Evolutionary conservation across 2,329 filamentous ascomycete species (phyloP), one percentile per base, ranked within the genome.

Genomic region (Fusarium dlaminii): DNA sequence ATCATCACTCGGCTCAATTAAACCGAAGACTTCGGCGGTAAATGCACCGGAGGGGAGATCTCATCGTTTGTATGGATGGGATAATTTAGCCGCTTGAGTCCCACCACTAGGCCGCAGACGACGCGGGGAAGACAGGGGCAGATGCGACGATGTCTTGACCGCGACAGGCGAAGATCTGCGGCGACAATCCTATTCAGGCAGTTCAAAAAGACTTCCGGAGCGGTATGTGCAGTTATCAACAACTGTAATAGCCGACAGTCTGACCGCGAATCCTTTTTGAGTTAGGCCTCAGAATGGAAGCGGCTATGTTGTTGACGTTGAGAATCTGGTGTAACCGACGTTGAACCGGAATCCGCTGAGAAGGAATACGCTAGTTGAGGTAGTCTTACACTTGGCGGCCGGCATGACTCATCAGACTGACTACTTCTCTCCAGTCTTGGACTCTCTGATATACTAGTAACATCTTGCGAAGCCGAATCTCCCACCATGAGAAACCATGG

Each of bases 71-170:
- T 55, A 39, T 65, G 45, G 60, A 70, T 49, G 55, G 45, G 43
- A 55, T 46, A 60, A 73, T 70, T 60, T 56, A 59, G 39, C 70
- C 70, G 67, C n/a, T 1, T 7, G 14, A 36, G 20, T 34, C 24
- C 30, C 18, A 56, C 48, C 13, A 29, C 45, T 42, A 30, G 18
- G 29, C 18, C 14, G 34, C 20, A n/a, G 5, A 14, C n/a, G 40
- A 57, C 66, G 66, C 66, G 66, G 66, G 66, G 66, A 69, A 69
- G 45, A 46, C 66, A 57, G 36, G 66, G 66, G 14, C 20, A 11
- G 24, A 56, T 7, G 10, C 18, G 18, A 32, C n/a, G 30, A 68
- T 55, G 14, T 29, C 20, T 27, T 32, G 4, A 13, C 30, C 15
- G 1, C 2, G 18, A 18, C 2, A 22, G 17, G 13, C 7, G 5